phyloP scores from a whole-genome alignment of 2,329 filamentous ascomycete genomes.

The Fusarium liriodendri region DNA sequence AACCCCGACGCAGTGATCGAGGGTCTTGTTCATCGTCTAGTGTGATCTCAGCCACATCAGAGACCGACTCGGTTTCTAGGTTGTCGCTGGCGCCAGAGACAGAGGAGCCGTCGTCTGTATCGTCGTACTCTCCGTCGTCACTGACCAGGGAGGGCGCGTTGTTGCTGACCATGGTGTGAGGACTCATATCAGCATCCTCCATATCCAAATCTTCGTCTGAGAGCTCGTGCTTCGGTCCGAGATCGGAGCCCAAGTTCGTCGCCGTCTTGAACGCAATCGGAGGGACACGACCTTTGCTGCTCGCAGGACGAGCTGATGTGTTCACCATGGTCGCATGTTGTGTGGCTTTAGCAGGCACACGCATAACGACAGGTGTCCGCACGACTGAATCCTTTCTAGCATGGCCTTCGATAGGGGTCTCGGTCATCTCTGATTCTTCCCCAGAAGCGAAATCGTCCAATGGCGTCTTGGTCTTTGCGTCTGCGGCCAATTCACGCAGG shows the following conservation, averaged over 20 bases:
- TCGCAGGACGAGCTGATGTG: slow-evolving; percentile 60
- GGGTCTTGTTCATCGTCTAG: slow-evolving; percentile 67
- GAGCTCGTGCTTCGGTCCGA: slow-evolving; percentile 39
- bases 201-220: slow-evolving; percentile 64
- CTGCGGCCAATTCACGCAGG: slow-evolving; percentile 66
- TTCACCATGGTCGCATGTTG: slow-evolving; percentile 60
- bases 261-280: slow-evolving; percentile 55
- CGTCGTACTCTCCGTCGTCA: slow-evolving; percentile 83
- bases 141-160: slow-evolving; percentile 84
- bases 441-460: slow-evolving; percentile 63
- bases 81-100: slow-evolving; percentile 68
- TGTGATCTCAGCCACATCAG: slow-evolving; percentile 71
- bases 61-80: slow-evolving; percentile 68
- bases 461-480: slow-evolving; percentile 67
- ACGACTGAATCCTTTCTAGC: slow-evolving; percentile 28
- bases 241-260: slow-evolving; percentile 38
- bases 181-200: slow-evolving; percentile 72
- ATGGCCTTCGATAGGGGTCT: slow-evolving; percentile 25
- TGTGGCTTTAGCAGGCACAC: slow-evolving; percentile 68
- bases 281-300: slow-evolving; percentile 65
- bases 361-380: slow-evolving; percentile 61
- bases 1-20: slow-evolving; percentile 57
- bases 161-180: slow-evolving; percentile 77
- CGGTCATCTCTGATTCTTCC: slow-evolving; percentile 63
- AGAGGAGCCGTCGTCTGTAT: slow-evolving; percentile 73